Percentiles rank a stretch among this genome's conserved stretches.
phyloP scores from a whole-genome alignment of 176 grass and related monocot species.

The Eleusine coracana region DNA sequence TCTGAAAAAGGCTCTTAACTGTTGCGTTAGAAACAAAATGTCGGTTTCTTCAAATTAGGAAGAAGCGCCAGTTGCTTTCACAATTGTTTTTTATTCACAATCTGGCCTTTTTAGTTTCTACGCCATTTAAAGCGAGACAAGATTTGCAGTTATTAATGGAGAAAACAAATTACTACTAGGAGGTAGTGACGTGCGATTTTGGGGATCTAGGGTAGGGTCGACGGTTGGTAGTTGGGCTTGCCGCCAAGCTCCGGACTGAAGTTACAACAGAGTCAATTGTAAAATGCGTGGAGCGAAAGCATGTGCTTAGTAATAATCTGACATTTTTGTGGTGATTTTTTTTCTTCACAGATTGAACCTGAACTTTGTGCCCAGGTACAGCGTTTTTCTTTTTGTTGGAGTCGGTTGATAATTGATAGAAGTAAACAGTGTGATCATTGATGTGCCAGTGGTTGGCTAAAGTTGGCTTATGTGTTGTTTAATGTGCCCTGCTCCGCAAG shows the following conservation, averaged over 20 bases:
- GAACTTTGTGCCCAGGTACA: too few species aligned
- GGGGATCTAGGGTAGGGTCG: slow-evolving; percentile 19
- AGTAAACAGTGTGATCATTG: not conserved
- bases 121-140: not conserved
- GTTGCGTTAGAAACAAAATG: not conserved
- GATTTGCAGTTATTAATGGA: slow-evolving; percentile 5
- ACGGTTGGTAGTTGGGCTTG: slow-evolving; percentile 47
- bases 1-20: not conserved
- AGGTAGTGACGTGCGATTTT: slow-evolving; percentile 22
- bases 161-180: not conserved
- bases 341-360: too few species aligned
- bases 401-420: too few species aligned
- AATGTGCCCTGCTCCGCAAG: slow-evolving; percentile 24
- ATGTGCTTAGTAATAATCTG: not conserved
- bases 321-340: not conserved
- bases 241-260: slow-evolving; percentile 33
- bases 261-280: not conserved
- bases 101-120: slow-evolving; percentile 4
- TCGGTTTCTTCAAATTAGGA: slow-evolving; percentile 17
- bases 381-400: too few species aligned
- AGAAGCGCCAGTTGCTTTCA: slow-evolving; percentile 3
- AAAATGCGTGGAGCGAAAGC: not conserved
- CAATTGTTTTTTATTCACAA: not conserved
- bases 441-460: not conserved
- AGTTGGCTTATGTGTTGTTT: slow-evolving; percentile 9